These are phyloP conservation scores for Aureobasidium sp. DNA, from an alignment of 2,329 filamentous ascomycete genomes.

Conservation along the genomic window DNA sequence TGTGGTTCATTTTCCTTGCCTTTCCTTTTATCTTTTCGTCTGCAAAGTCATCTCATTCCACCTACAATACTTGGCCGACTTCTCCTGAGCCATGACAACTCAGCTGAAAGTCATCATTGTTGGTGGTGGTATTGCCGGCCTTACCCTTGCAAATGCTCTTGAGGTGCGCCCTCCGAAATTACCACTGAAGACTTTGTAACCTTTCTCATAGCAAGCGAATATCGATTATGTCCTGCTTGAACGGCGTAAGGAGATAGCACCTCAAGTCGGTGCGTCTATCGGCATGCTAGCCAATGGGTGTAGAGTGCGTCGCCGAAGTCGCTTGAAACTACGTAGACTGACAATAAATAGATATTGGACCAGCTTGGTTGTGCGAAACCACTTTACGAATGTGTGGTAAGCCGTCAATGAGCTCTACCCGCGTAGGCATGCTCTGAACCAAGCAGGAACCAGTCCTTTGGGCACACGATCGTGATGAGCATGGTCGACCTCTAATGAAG, in stretches of 20 bases:
- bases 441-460: neutral
- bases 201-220: conserved; percentile 18
- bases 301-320: conserved; percentile 17
- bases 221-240: conserved; percentile 46
- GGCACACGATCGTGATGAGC: neutral
- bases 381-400: conserved; percentile 17
- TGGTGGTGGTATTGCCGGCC: conserved; percentile 41
- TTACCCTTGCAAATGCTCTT: conserved; percentile 39
- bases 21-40: neutral
- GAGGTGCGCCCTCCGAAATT: conserved; percentile 18
- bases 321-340: no score
- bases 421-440: neutral
- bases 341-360: conserved; percentile 31
- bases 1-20: neutral
- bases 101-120: conserved; percentile 33
- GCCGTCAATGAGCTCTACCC: no score
- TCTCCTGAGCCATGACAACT: neutral
- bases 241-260: conserved; percentile 31
- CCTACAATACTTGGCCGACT: no score
- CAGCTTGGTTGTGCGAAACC: conserved; percentile 37
- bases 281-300: conserved; percentile 35
- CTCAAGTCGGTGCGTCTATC: conserved; percentile 41
- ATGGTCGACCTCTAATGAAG: neutral
- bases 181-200: neutral
- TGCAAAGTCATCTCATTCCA: neutral